Evolutionary conservation across 495 filamentous ascomycete species (phyloP).

Genomic region (Aspergillus nanangensis): DNA sequence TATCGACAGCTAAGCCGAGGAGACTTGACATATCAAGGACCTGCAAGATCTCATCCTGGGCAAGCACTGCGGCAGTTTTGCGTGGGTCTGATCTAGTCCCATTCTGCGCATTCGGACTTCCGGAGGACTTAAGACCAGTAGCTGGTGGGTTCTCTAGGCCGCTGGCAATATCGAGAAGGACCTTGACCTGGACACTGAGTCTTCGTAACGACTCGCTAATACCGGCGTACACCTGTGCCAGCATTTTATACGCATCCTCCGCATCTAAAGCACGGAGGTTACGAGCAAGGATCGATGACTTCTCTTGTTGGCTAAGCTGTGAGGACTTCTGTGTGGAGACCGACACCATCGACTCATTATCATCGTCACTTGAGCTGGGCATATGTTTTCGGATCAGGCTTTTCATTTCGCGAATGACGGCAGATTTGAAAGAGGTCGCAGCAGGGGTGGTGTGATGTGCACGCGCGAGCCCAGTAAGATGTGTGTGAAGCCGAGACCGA

Average conservation of each 20-base stretch:
- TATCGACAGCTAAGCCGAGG: constrained; percentile 90
- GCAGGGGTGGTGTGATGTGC: constrained; percentile 75
- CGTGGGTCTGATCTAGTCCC: constrained; percentile 1
- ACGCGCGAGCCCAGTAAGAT: constrained; percentile 72
- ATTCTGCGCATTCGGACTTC: constrained; percentile 24
- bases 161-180: constrained; percentile 92
- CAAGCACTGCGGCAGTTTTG: constrained; percentile 24
- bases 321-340: constrained; percentile 73
- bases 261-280: constrained; percentile 83
- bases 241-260: constrained; percentile 79
- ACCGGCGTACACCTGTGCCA: constrained; percentile 76
- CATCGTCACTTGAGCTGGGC: constrained; percentile 88
- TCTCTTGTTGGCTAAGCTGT: constrained; percentile 76
- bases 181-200: constrained; percentile 85
- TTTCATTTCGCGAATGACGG: constrained; percentile 81
- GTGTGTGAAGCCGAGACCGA: constrained; percentile 59
- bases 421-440: constrained; percentile 80
- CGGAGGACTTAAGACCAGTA: constrained; percentile 35
- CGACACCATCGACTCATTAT: constrained; percentile 86
- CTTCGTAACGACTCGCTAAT: constrained; percentile 83
- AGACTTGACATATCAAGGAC: constrained; percentile 89
- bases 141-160: constrained; percentile 48
- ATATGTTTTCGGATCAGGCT: constrained; percentile 78
- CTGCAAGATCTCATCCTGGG: constrained; percentile 77
- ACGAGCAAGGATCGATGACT: constrained; percentile 82